Conservation (phyloP, 805 yeast genomes). For the Cyberlindnera americana region DNA sequence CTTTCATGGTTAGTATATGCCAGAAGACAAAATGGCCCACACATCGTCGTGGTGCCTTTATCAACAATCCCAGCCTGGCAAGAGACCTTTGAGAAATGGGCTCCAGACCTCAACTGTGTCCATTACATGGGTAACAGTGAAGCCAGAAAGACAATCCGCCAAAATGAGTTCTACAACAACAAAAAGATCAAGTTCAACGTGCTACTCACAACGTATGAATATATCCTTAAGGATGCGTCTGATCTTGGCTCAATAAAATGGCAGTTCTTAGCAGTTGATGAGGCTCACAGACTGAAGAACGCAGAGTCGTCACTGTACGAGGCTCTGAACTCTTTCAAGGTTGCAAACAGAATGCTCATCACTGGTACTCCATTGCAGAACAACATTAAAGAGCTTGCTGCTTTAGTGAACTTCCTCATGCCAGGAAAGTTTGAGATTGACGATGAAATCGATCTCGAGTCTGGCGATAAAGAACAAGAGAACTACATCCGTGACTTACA, state of each 20-base stretch:
- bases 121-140: conserved; percentile 90
- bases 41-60: conserved; percentile 91
- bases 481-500: conserved; percentile 84
- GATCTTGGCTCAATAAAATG: conserved; percentile 83
- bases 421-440: conserved; percentile 90
- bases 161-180: conserved; percentile 75
- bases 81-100: conserved; percentile 96
- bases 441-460: conserved; percentile 87
- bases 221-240: conserved; percentile 81
- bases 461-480: conserved; percentile 77
- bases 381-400: conserved; percentile 92
- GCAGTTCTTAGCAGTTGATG: conserved; percentile 98
- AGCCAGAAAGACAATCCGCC: conserved; percentile 78
- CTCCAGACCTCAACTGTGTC: conserved; percentile 92
- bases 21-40: conserved; percentile 96
- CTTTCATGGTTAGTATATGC: conserved; percentile 93
- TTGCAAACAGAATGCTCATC: conserved; percentile 78
- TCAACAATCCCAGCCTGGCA: conserved; percentile 99
- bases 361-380: conserved; percentile 99
- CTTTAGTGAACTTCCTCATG: conserved; percentile 91
- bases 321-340: conserved; percentile 76
- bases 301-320: conserved; percentile 93
- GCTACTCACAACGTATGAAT: conserved; percentile 93
- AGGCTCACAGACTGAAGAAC: conserved; percentile 94
- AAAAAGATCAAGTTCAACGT: conserved; percentile 85